phyloP scores from a whole-genome alignment of 2,329 filamentous ascomycete genomes.

The Chaetomiaceae sp. region DNA sequence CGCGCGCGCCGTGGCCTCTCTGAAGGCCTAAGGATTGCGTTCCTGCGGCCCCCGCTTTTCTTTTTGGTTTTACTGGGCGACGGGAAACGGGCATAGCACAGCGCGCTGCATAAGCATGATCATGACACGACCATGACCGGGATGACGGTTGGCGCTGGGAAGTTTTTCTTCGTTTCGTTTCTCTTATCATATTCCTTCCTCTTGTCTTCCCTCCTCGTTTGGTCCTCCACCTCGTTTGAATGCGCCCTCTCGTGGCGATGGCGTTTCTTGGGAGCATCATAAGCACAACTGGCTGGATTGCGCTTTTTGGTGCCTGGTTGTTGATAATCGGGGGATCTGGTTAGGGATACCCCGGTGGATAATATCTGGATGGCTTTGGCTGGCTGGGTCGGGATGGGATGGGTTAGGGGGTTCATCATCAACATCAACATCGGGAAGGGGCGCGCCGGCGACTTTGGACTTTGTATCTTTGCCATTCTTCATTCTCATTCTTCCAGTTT shows the following conservation, averaged over 20 bases:
- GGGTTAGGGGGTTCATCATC: not conserved
- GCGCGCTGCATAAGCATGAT: slow-evolving; percentile 1
- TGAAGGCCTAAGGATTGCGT: slow-evolving; percentile 41
- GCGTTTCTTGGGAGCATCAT: slow-evolving; percentile 8
- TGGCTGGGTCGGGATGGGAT: no score
- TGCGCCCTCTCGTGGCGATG: not conserved
- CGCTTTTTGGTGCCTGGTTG: not conserved
- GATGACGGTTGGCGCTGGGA: not conserved
- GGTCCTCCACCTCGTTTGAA: no score
- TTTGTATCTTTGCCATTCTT: not conserved
- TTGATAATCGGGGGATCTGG: not conserved
- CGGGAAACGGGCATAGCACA: slow-evolving; percentile 1
- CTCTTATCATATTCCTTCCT: not conserved
- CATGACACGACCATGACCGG: slow-evolving; percentile 4
- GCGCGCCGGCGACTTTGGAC: not conserved
- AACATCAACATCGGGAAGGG: no score
- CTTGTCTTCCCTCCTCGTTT: no score
- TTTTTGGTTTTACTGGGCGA: no score
- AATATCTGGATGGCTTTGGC: slow-evolving; percentile 1
- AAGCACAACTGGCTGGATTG: not conserved
- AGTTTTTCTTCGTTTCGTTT: not conserved
- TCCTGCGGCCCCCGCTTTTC: not conserved
- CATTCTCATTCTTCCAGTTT: not conserved
- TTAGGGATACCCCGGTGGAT: slow-evolving; percentile 1
- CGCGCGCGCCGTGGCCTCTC: slow-evolving; percentile 61